These are phyloP conservation scores for Blastocystis hominis DNA, from an alignment of 352 stramenopile genomes.

Conservation along the genomic window DNA sequence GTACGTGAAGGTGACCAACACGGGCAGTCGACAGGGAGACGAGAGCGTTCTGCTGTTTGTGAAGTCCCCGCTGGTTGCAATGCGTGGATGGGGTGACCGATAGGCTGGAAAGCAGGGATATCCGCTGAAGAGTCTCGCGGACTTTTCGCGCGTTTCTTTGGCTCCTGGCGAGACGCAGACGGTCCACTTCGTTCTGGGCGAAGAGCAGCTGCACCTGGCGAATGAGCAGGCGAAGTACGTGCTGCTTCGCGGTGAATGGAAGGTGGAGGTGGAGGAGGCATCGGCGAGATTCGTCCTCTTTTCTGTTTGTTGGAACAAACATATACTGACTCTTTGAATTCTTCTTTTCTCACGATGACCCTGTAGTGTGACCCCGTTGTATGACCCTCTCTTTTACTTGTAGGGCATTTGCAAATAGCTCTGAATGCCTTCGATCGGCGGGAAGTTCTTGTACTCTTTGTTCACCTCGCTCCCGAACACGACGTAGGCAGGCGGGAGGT, in stretches of 20 bases:
- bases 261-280: neutral
- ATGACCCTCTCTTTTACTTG: neutral
- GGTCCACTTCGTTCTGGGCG: neutral
- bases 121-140: constrained; percentile 66
- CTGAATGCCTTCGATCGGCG: neutral
- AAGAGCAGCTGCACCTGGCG: neutral
- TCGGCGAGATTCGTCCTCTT: neutral
- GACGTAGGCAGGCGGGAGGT: constrained; percentile 59
- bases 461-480: constrained; percentile 34
- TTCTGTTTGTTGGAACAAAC: constrained; percentile 29
- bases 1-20: constrained; percentile 65
- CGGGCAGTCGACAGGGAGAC: constrained; percentile 63
- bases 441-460: constrained; percentile 1
- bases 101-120: constrained; percentile 60
- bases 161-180: constrained; percentile 1
- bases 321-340: neutral
- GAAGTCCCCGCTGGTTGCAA: constrained; percentile 59
- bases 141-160: constrained; percentile 65
- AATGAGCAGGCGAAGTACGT: neutral
- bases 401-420: constrained; percentile 34
- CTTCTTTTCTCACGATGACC: neutral
- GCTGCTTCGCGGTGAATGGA: constrained; percentile 21
- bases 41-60: constrained; percentile 64
- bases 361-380: neutral
- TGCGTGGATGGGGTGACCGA: neutral